A percentile compares a stretch with the other conserved stretches of the same genome.
phyloP scores from a whole-genome alignment of 495 filamentous ascomycete species.

The Tricharina praecox region DNA sequence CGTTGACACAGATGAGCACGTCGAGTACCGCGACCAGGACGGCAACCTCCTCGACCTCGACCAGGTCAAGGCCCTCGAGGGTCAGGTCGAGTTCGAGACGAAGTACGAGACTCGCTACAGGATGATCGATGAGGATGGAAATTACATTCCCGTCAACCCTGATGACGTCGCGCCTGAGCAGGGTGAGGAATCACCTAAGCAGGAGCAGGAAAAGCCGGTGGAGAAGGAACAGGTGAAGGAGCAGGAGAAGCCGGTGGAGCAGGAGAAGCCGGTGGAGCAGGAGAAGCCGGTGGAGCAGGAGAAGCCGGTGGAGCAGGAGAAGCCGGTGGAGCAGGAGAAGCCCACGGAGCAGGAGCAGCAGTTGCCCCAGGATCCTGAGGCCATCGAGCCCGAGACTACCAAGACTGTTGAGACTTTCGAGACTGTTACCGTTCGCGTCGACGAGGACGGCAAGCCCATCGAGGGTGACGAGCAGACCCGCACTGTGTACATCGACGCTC shows the following conservation, averaged over 20 bases:
- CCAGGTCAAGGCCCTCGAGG: slow-evolving; percentile 66
- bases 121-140: slow-evolving; percentile 59
- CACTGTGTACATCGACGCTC: neutral
- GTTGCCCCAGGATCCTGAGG: slow-evolving; percentile 8
- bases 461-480: neutral
- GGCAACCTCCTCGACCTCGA: slow-evolving; percentile 74
- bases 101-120: slow-evolving; percentile 81
- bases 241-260: too few species aligned
- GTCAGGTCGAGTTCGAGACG: slow-evolving; percentile 88
- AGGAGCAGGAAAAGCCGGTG: too few species aligned
- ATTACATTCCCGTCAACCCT: slow-evolving; percentile 40
- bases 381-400: neutral
- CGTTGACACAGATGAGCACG: slow-evolving; percentile 44
- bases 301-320: too few species aligned
- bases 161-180: slow-evolving; percentile 29
- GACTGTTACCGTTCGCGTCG: slow-evolving; percentile 7
- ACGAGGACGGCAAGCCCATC: slow-evolving; percentile 18
- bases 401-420: too few species aligned
- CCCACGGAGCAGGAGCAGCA: too few species aligned
- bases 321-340: too few species aligned
- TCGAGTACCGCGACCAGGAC: slow-evolving; percentile 90
- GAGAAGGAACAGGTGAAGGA: too few species aligned
- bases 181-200: too few species aligned
- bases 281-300: too few species aligned
- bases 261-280: too few species aligned